These are phyloP conservation scores for Lachnellula hyalina DNA, from an alignment of 2,329 filamentous ascomycete species.

Conservation along the genomic window DNA sequence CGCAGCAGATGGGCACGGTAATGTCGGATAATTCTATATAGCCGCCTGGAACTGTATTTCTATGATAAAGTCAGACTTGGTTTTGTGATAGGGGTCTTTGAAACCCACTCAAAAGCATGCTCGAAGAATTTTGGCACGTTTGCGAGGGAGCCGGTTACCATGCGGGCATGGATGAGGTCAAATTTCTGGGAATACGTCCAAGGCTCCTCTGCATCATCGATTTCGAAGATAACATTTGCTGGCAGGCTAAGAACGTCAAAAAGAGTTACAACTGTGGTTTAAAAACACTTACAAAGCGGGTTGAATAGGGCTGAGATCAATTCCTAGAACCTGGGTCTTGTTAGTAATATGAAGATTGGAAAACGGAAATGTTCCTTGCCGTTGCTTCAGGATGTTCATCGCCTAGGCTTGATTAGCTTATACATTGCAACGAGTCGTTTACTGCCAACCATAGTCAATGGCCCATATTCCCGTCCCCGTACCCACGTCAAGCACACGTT, in stretches of 20 bases:
- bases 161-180: conserved; percentile 44
- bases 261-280: background rate
- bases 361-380: too few relatives aligned
- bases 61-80: too few relatives aligned
- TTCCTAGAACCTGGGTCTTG: conserved; percentile 16
- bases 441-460: conserved; percentile 7
- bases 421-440: background rate
- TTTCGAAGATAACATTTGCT: conserved; percentile 45
- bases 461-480: conserved; percentile 12
- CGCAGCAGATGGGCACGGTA: conserved; percentile 22
- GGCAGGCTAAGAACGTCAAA: conserved; percentile 31
- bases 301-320: conserved; percentile 33
- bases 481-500: conserved; percentile 34
- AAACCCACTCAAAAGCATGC: conserved; percentile 7
- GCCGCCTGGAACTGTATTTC: conserved; percentile 20
- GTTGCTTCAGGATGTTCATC: conserved; percentile 24
- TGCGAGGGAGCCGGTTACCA: conserved; percentile 19
- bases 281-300: conserved; percentile 17
- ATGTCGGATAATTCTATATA: conserved; percentile 30
- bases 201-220: conserved; percentile 45
- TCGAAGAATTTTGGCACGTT: conserved; percentile 2
- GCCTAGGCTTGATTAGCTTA: background rate
- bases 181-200: conserved; percentile 44
- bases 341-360: too few relatives aligned
- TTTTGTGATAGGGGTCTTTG: too few relatives aligned